Evolutionary conservation across 108 stramenopile genomes (phyloP), one percentile per base, ranked within the genome.

Genomic region (Cyclostephanos invisitatus): DNA sequence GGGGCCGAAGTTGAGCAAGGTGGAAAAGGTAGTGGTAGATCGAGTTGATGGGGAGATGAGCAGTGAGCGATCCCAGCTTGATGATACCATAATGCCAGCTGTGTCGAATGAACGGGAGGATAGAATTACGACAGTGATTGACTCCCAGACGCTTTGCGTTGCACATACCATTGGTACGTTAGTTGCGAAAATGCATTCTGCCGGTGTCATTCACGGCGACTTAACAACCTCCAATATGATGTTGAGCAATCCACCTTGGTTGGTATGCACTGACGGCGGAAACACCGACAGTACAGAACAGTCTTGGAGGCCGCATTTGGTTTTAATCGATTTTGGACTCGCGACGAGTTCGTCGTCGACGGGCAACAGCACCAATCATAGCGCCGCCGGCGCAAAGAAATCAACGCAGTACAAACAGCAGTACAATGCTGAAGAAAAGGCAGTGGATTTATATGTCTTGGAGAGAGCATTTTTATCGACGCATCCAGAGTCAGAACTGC

Each of bases 401-500:
- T 53, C 38, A 21, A 81, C 64, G 61, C 61, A 86, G 83, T 42
- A 84, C 71, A 67, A 84, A 44, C 94, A 62, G 60, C 86, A 79
- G 35, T 62, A 68, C 38, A 86, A 80, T 70, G 77, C 78, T 10
- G 97, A 98, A 87, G 97, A 98, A 78, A 93, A 92, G 76, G 98
- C 97, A 42, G 98, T 98, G n/a, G 98, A 98, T 79, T 80, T 98
- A 27, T 97, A 98, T 75, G 98, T 98, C 12, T 78, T 98, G 48
- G 97, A 98, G 71, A 85, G 98, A 59, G 97, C 98, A 5, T 87
- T 98, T 37, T 28, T 86, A 50, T 94, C 96, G 44, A 97, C 98
- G 8, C 97, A 98, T 83, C 89, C 96, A 6, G 84, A 92, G 48
- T 71, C 80, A 1, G 86, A 91, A 25, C 59, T 57, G 10, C 84